Percentiles rank a stretch among this genome's conserved stretches.
Evolutionary conservation across 139 green algal species (phyloP).

Genomic region (Spirogloea muscicola): DNA sequence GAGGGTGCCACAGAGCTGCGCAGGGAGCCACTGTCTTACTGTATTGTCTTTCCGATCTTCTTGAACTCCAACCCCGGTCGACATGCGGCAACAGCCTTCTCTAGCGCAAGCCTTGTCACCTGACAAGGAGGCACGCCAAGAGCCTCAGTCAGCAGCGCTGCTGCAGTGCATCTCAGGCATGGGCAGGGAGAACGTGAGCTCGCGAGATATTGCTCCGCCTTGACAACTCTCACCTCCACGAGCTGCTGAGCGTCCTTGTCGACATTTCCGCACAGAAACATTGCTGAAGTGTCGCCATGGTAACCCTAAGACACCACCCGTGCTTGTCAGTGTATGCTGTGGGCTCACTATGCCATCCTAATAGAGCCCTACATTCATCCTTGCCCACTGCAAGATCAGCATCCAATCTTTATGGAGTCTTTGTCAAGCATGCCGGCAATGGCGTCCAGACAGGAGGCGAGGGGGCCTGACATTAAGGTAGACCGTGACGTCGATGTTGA

Average conservation of each 20-base stretch:
- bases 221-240: slow-evolving; percentile 62
- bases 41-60: slow-evolving; percentile 75
- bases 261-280: slow-evolving; percentile 72
- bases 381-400: too few species aligned
- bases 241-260: slow-evolving; percentile 61
- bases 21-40: too few species aligned
- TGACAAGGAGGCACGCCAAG: slow-evolving; percentile 21
- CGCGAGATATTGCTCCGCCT: too few species aligned
- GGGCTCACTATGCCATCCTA: too few species aligned
- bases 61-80: slow-evolving; percentile 71
- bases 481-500: slow-evolving; percentile 46
- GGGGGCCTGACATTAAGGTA: slow-evolving; percentile 37
- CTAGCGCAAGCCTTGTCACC: slow-evolving; percentile 68
- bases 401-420: too few species aligned
- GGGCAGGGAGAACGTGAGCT: too few species aligned
- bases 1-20: too few species aligned
- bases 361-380: too few species aligned
- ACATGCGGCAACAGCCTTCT: slow-evolving; percentile 72
- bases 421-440: neutral
- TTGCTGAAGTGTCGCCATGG: slow-evolving; percentile 89
- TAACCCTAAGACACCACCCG: too few species aligned
- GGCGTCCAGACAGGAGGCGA: neutral
- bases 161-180: too few species aligned
- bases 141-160: too few species aligned
- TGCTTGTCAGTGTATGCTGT: too few species aligned